Conservation (phyloP, 1,284 basidiomycete species). For the Puccinia hordei region DNA sequence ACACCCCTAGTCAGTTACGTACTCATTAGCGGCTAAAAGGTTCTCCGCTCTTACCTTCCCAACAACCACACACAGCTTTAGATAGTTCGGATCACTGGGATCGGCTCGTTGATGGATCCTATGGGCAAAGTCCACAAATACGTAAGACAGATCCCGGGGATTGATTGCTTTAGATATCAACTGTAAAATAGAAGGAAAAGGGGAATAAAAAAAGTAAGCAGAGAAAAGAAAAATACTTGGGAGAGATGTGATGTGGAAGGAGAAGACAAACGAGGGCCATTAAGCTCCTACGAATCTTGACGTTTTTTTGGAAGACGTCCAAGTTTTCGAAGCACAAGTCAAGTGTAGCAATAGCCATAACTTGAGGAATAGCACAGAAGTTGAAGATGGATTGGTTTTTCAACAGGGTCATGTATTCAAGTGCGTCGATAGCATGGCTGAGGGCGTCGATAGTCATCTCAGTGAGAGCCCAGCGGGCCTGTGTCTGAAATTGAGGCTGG, state of each 20-base stretch:
- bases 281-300: conserved; percentile 92
- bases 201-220: too few relatives aligned
- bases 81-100: conserved; percentile 82
- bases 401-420: conserved; percentile 86
- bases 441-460: conserved; percentile 89
- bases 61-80: conserved; percentile 76
- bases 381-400: conserved; percentile 92
- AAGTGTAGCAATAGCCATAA: conserved; percentile 95
- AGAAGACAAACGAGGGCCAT: conserved; percentile 70
- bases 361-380: conserved; percentile 92
- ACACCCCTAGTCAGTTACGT: neutral
- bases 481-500: conserved; percentile 64
- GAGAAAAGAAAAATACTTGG: too few relatives aligned
- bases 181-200: conserved; percentile 61
- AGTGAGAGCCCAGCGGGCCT: conserved; percentile 76
- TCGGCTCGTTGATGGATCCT: conserved; percentile 78
- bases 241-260: neutral
- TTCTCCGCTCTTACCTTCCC: conserved; percentile 66
- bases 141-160: conserved; percentile 83
- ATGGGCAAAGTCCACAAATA: conserved; percentile 80
- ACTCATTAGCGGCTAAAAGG: neutral
- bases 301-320: conserved; percentile 81
- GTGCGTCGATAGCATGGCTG: conserved; percentile 76
- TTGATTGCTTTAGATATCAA: conserved; percentile 89
- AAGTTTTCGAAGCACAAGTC: conserved; percentile 90